Evolutionary conservation across 371 early-diverging fungal species (phyloP), one percentile per base, ranked within the genome.

Genomic region (Mortierella sp.): DNA sequence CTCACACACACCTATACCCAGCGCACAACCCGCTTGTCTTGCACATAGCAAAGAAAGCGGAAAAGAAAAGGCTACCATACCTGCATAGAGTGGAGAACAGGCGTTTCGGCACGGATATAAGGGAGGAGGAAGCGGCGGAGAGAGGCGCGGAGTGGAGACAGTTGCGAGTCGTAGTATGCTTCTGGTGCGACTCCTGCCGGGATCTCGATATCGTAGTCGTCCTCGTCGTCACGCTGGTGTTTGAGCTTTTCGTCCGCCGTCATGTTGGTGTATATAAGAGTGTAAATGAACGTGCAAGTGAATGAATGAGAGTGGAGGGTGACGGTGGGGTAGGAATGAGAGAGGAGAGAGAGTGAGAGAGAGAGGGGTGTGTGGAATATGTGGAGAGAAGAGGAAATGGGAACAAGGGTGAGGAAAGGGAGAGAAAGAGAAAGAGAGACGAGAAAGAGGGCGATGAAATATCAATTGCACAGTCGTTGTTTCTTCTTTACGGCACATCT

Each of bases 61-160:
- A 5, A 24, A 48, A 72, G 9, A 10, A 72, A 40, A 57, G 8
- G 64, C 21, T 44, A 10, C 59, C 16, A 78, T 88, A 93, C 93
- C 91, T 93, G 93, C 82, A 93, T 86, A 19, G 89, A 74, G 51
- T 92, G 91, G 37, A 93, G 81, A 64, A 89, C 81, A 69, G 91
- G 90, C 19, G 93, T 92, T 77, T 93, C 93, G 61, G 76, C 81
- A 5, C 92, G 91, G 57, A 93, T 83, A 34, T 89, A 75, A 10
- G 93, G 93, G 37, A 92, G 61, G 46, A 93, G 76, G 71, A 75
- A 75, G n/a, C 89, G 89, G 53, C 93, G 88, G 70, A 93, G 73
- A 71, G 87, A 74, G 44, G 91, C 91, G 71, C 93, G 89, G 21
- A 86, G 28, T 8, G 86, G 86, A 5, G 82, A 69, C 40, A 86